Percentiles rank a stretch among this genome's conserved stretches.
These are phyloP conservation scores for Zygosaccharomyces sapae DNA, from an alignment of 1,139 yeast species.

Conservation along the genomic window DNA sequence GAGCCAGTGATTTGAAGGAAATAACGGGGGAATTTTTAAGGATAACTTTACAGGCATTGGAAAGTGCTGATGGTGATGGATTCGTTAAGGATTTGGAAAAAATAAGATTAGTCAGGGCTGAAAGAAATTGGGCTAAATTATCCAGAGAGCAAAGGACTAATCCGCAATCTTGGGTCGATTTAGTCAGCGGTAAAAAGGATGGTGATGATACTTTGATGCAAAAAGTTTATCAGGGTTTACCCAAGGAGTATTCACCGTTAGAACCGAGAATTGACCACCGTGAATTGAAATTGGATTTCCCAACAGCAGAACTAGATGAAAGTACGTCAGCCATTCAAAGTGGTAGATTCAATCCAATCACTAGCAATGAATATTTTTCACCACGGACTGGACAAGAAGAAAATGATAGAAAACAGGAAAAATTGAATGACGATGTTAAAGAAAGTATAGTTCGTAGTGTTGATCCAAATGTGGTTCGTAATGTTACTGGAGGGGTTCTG, in stretches of 20 bases:
- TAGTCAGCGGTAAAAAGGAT: conserved; percentile 29
- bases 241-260: conserved; percentile 13
- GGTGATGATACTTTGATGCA: conserved; percentile 31
- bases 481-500: neutral
- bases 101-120: conserved; percentile 25
- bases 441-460: conserved; percentile 10
- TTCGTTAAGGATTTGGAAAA: conserved; percentile 25
- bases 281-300: conserved; percentile 10
- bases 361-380: conserved; percentile 18
- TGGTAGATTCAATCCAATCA: conserved; percentile 20
- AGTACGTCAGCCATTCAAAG: conserved; percentile 16
- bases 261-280: conserved; percentile 2
- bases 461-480: conserved; percentile 10
- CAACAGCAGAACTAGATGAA: conserved; percentile 11
- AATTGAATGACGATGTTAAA: neutral
- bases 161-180: conserved; percentile 26
- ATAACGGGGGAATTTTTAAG: conserved; percentile 22
- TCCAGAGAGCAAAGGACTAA: conserved; percentile 22
- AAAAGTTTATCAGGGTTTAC: conserved; percentile 23
- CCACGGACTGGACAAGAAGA: conserved; percentile 6
- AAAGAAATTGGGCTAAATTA: conserved; percentile 28
- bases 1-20: conserved; percentile 26
- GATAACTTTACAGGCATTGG: conserved; percentile 23
- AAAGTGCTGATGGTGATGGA: conserved; percentile 17
- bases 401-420: neutral